phyloP scores from a whole-genome alignment of 192 early-diverging fungal genomes.

The Coemansia sp. region DNA sequence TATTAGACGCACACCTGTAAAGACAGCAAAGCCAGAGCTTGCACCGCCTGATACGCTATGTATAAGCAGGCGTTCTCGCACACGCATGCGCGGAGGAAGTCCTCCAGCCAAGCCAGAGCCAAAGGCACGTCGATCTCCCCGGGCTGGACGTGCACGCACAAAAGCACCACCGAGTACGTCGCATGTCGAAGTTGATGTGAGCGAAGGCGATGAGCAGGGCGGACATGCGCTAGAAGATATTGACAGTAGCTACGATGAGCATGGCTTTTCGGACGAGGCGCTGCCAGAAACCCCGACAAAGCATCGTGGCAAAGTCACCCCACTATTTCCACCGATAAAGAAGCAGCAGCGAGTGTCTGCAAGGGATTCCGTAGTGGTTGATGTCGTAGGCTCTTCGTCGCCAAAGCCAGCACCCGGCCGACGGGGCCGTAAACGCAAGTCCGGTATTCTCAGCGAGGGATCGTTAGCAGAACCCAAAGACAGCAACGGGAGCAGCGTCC shows the following conservation, averaged over 20 bases:
- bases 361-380: background rate
- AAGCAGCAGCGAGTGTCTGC: background rate
- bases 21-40: background rate
- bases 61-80: slow-evolving; percentile 20
- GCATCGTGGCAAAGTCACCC: slow-evolving; percentile 7
- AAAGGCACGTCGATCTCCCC: slow-evolving; percentile 18
- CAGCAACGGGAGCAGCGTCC: background rate
- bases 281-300: slow-evolving; percentile 21
- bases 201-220: background rate
- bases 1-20: background rate
- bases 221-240: background rate
- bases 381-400: slow-evolving; percentile 5
- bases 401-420: slow-evolving; percentile 5
- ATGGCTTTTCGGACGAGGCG: slow-evolving; percentile 16
- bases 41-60: slow-evolving; percentile 33
- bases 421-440: slow-evolving; percentile 38
- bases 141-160: background rate
- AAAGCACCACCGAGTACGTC: background rate
- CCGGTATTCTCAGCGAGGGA: background rate
- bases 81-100: background rate
- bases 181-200: background rate
- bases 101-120: slow-evolving; percentile 6
- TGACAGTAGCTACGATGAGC: background rate
- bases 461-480: background rate
- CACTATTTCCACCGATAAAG: background rate